Evolutionary conservation across 441 rosid genomes (phyloP), one percentile per base, ranked within the genome.

Genomic region (Erodium texanum): DNA sequence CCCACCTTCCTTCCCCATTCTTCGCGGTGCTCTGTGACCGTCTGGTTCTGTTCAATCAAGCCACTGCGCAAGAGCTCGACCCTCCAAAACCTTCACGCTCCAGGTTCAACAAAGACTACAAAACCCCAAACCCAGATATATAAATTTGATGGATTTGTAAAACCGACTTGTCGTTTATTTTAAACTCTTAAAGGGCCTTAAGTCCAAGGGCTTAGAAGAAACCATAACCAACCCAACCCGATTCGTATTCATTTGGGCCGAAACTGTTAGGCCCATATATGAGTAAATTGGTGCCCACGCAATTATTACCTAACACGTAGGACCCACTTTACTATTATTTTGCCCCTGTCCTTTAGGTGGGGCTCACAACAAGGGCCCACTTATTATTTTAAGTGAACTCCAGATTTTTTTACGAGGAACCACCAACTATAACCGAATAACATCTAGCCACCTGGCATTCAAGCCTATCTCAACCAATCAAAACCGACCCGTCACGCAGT

Each of bases 1-100:
- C 16, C 79, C 85, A 12, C 80, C 80, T 68, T 66, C 85, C 74
- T 76, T 80, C 9, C 74, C 86, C 85, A 80, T 82, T 61, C 52
- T 62, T 58, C 61, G 61, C 61, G 1, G 61, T 54, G 22, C 22
- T 54, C 61, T 18, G 54, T 14, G 54, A 48, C 54, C 5, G 18
- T 48, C 18, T 48, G 48, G 38, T 34, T 34, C 38, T 12, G 48
- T 3, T 12, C 48, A 1, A 41, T n/a, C n/a, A n/a, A 2, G 45
- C 9, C 43, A 36, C 43, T 36, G 43, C 43, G 6, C 5, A 36
- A 36, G 2, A 41, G 48, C 48, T 41, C 54, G 18, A 0, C 12
- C n/a, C 6, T 48, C 18, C 38, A 34, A 34, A 34, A 34, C 38
- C 38, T 34, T 6, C 38, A 34, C 38, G 38, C 38, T 34, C 38